Percentiles rank a stretch among this genome's conserved stretches.
Evolutionary conservation across 768 basidiomycete genomes (phyloP).

Genomic region (Lanmaoa pseudosensibilis): DNA sequence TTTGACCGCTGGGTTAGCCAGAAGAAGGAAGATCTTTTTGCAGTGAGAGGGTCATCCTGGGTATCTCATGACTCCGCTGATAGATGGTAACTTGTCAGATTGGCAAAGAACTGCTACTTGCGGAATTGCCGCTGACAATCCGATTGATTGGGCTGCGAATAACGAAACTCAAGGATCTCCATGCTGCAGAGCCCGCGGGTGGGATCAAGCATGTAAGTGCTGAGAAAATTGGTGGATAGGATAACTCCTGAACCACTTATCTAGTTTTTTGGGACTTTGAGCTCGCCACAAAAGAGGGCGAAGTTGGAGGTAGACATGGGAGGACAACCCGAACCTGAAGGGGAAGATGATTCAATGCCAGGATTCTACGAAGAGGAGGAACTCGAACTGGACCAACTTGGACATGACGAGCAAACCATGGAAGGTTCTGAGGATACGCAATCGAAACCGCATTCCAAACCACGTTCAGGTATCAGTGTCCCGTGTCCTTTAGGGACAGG

Average conservation of each 20-base stretch:
- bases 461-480: constrained; percentile 3
- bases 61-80: neutral
- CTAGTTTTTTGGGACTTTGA: constrained; percentile 59
- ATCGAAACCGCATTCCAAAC: constrained; percentile 12
- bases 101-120: constrained; percentile 77
- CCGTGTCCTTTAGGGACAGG: neutral
- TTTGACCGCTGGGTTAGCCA: constrained; percentile 70
- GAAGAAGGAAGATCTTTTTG: constrained; percentile 74
- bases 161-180: constrained; percentile 85
- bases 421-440: constrained; percentile 9
- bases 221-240: neutral
- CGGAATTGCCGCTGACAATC: constrained; percentile 76
- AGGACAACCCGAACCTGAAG: constrained; percentile 21
- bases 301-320: constrained; percentile 28
- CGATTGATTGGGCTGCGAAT: constrained; percentile 87
- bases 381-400: constrained; percentile 19
- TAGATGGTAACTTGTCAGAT: constrained; percentile 43
- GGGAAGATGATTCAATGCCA: constrained; percentile 45
- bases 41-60: constrained; percentile 43
- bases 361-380: constrained; percentile 53
- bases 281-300: constrained; percentile 41
- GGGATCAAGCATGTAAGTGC: constrained; percentile 76
- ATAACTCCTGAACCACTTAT: neutral
- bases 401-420: constrained; percentile 4
- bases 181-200: constrained; percentile 39